Evolutionary conservation across 2,329 filamentous ascomycete genomes (phyloP).

Genomic region (Zymoseptoria tritici): DNA sequence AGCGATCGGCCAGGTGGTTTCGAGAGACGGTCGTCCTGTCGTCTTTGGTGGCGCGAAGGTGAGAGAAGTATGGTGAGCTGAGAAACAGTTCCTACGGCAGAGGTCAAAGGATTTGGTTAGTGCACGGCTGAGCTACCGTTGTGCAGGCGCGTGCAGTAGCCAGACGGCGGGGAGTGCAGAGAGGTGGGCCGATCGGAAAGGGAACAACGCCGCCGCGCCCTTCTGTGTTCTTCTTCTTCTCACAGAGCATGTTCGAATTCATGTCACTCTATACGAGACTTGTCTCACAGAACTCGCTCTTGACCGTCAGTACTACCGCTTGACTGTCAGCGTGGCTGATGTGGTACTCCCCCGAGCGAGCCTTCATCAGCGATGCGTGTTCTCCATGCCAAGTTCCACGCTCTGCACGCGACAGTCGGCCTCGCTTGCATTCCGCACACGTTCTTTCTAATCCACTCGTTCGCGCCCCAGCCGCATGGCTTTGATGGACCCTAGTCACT

Average conservation of each 20-base stretch:
- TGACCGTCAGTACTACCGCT: background rate
- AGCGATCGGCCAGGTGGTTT: no score
- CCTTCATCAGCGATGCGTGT: background rate
- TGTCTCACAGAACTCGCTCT: background rate
- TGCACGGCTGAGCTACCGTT: background rate
- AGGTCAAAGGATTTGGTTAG: background rate
- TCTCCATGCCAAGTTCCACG: background rate
- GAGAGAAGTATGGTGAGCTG: background rate
- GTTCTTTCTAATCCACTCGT: background rate
- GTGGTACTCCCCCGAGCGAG: background rate
- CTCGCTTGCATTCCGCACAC: background rate
- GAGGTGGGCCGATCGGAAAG: background rate
- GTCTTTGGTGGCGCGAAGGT: background rate
- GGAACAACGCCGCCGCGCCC: background rate
- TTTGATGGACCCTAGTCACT: background rate
- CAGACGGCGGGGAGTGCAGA: background rate
- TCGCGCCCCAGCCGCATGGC: background rate
- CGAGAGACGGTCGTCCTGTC: background rate
- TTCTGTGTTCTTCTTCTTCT: background rate
- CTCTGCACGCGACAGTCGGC: background rate
- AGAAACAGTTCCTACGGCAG: background rate
- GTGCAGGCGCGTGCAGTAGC: background rate
- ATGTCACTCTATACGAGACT: background rate
- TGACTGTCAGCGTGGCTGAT: background rate
- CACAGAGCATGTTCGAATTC: background rate